These are phyloP conservation scores for Aspergillus eucalypticola DNA, from an alignment of 2,329 filamentous ascomycete species.

Conservation along the genomic window DNA sequence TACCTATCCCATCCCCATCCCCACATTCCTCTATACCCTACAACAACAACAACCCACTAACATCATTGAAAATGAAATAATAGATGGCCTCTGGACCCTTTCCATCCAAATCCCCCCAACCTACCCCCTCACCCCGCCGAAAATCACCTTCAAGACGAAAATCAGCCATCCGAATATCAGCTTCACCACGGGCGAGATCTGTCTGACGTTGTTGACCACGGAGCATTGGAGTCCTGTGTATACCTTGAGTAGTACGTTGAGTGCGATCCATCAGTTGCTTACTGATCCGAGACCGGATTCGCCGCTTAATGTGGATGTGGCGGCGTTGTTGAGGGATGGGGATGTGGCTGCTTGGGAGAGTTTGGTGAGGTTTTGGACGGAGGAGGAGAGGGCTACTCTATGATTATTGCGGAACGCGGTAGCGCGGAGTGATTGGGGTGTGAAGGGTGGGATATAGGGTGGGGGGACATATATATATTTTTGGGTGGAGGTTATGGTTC, in stretches of 20 bases:
- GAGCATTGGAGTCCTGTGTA: conserved; percentile 82
- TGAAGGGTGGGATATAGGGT: no score
- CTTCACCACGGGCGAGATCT: conserved; percentile 81
- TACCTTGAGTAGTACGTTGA: conserved; percentile 60
- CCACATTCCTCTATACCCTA: background rate
- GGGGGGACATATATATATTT: background rate
- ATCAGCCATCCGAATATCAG: conserved; percentile 82
- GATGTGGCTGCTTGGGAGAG: conserved; percentile 49
- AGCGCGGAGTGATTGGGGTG: no score
- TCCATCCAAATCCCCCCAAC: conserved; percentile 70
- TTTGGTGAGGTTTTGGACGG: conserved; percentile 50
- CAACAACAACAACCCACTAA: no score
- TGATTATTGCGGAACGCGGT: no score
- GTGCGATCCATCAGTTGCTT: conserved; percentile 50
- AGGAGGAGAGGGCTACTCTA: conserved; percentile 41
- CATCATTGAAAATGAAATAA: no score
- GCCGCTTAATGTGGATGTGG: conserved; percentile 52
- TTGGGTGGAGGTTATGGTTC: no score
- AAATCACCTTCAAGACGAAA: conserved; percentile 76
- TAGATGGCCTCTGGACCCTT: conserved; percentile 78
- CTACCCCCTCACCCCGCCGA: conserved; percentile 79
- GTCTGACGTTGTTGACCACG: conserved; percentile 77
- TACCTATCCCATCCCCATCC: background rate
- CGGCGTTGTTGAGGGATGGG: conserved; percentile 47
- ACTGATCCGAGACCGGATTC: conserved; percentile 49